Base-by-base conservation (phyloP, 176 grass and related monocot genomes). In the Cocos nucifera region DNA sequence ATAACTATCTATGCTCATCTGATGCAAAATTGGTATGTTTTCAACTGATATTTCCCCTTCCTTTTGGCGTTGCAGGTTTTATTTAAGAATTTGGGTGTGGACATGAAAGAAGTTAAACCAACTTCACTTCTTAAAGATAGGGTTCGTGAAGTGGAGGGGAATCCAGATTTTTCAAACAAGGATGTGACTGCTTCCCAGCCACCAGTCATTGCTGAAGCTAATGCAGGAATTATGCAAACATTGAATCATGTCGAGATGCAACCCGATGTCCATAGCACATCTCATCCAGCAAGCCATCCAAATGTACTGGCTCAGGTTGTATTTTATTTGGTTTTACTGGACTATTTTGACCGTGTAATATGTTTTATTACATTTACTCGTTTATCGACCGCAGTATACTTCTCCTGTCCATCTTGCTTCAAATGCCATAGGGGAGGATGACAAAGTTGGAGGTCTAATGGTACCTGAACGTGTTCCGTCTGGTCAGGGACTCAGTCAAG, bases 141-240 rank as follows among this genome's bases (percentile, higher is more conserved):
- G 66, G 48, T 56, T 67, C 92, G 87, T 25, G 78, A 96, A 74
- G 50, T 85, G 58, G 86, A 87, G 49, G 87, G 87, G 53, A 96
- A 96, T 77, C 92, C 92, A 19, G 92, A 96, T 80, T 96, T 96
- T 84, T 90, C 92, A 61, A 96, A 85, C 67, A 96, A 96, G 77
- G 92, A 96, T 79, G 77, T 80, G 55, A 65, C 53, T 73, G 67
- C 78, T 67, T 76, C 83, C 64, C 86, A 85, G 75, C 70, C 80
- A 55, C 69, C 83, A 30, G 50, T 83, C 27, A 65, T 77, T 55
- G 61, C 74, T 48, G 80, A 87, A 61, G 72, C 77, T 19, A 79
- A 87, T 15, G 72, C 86, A 5, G 75, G 63, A 54, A 69, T 88
- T 7, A 65, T 84, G 53, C 72, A 80, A 71, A 27, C 81, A 51